Evolutionary conservation across 768 basidiomycete genomes (phyloP), one percentile per base, ranked within the genome.

Genomic region (Leccinum rimulosum): DNA sequence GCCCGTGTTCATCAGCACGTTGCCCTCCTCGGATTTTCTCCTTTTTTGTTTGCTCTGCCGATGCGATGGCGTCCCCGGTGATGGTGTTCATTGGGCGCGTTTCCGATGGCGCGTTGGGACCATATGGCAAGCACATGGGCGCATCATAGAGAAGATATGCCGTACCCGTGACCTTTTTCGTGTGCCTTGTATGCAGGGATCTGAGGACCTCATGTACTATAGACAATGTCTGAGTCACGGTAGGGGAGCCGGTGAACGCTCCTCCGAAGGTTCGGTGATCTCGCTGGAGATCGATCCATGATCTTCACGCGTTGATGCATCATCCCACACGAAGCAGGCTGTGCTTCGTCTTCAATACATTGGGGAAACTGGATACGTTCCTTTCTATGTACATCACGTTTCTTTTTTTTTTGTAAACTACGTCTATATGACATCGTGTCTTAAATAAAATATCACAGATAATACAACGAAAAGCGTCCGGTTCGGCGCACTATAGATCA

Each of bases 21-120:
- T 51, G 92, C 89, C 70, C 22, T 91, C 91, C 0, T 60, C 72
- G 22, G 70, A 8, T 36, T 11, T n/a, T 47, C n/a, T 15, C 31
- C 19, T 31, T 30, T 8, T n/a, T 50, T 43, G n/a, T 19, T 43
- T 19, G n/a, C 50, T 17, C 6, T 19, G 22, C 48, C 22, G 36
- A 22, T 17, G 19, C 27, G 27, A 12, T 45, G 22, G 47, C 47
- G 14, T 50, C 19, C 11, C 19, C 10, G 5, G 17, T 50, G 28
- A 22, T 43, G 17, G 49, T 50, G 6, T 9, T 27, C 27, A 25
- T 17, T 31, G 28, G 38, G 22, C 19, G 4, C 19, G 27, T 6
- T n/a, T 3, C 74, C 2, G 43, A 28, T 58, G 88, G 88, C 86
- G 14, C 81, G 80, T 10, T 73, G 75, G 19, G 47, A 65, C 19